Evolutionary conservation across 2,329 filamentous ascomycete species (phyloP), one percentile per base, ranked within the genome.

Genomic region (Diaporthe nobilis): DNA sequence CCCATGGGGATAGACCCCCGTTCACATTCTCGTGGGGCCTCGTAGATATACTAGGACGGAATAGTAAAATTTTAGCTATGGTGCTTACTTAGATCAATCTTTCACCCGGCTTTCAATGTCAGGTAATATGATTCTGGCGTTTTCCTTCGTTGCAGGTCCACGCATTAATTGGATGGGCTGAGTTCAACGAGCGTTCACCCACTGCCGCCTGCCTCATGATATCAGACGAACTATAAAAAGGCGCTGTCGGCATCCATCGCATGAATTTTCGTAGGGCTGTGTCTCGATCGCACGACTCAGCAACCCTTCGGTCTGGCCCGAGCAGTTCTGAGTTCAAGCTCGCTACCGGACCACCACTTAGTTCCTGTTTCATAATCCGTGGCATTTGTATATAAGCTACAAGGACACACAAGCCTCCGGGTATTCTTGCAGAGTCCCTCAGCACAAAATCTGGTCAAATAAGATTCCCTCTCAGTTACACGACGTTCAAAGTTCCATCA

Each of bases 201-300:
- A 65, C 61, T 65, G 61, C 61, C 42, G 42, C 17, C 25, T 34
- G 42, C 4, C 25, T 22, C 20, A 34, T 47, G 61, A 65, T 65
- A 17, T 49, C 39, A 65, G 61, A 34, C 39, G 25, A 65, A 47
- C 61, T 65, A 65, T 47, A 49, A 65, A 65, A 65, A 49, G 60
- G 7, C 22, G 25, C 39, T 47, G 42, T 28, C 17, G 8, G 15
- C 39, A 47, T 12, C 7, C 39, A 63, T 31, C 25, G 60, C 60
- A 63, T 63, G n/a, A 65, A 65, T 13, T 31, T 25, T 2, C 8
- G 17, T 58, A 65, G 17, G 61, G 61, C 61, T 65, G 61, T 65
- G 25, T 49, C 42, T 65, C 2, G 22, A 25, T 47, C 42, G 42
- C 42, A 47, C 61, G 61, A 65, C 61, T 47, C 61, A 65, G 61